Base-by-base conservation (phyloP, 306 rosid species). In the Fragaria iinumae region DNA sequence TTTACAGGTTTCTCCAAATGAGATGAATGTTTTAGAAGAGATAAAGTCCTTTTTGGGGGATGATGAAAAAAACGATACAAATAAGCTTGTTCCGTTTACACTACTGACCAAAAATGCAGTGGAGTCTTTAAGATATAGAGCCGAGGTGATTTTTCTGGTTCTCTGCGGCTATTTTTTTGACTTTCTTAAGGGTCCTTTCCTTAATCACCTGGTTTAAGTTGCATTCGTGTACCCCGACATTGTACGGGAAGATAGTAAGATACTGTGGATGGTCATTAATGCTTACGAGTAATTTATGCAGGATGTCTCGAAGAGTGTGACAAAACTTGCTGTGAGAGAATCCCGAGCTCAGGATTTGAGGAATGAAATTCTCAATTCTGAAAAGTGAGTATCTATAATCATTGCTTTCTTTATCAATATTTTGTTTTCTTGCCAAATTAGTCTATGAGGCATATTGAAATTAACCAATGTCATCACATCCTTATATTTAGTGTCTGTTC, bases 281-380 rank as follows among this genome's bases (percentile, higher is more conserved):
- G 68, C 71, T 75, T 65, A 73, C 53, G 69, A 36, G 3, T 48
- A 18, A 70, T 13, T 67, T 69, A 69, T 82, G 82, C 85, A 95
- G 98, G 98, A 95, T 79, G 81, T 90, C 69, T 92, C 86, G 2
- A 92, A 92, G 88, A 89, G 98, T 75, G 97, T 95, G 45, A 95
- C 99, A 55, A 95, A 83, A 85, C 45, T 92, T 78, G 97, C 97
- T 16, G 88, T 95, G 48, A 87, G 97, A 79, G 97, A 92, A 81
- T 84, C 97, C 43, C 90, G 97, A 49, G 96, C 97, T 75, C 93
- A 84, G 83, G 99, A 92, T 88, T 86, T 95, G 85, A 88, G 96
- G 85, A 95, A 92, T 68, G 99, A 95, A 88, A 92, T 95, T 87
- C 84, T 92, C 43, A 92, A 95, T 88, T 92, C 97, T 29, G 90